Conservation (phyloP, 805 yeast species). For the Yamadazyma philogaea region DNA sequence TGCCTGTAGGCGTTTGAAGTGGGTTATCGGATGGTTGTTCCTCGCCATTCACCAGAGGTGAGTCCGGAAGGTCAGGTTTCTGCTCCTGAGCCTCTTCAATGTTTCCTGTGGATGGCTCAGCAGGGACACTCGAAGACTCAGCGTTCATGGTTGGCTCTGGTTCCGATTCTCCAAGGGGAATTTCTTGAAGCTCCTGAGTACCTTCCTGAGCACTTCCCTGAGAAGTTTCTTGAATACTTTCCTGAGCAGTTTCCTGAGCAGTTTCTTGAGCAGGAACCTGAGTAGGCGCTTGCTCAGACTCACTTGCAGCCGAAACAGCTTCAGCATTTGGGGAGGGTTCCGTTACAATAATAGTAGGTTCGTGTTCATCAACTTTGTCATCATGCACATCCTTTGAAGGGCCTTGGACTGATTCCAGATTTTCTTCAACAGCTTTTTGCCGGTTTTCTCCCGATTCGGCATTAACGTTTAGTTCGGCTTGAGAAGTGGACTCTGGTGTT, state of each 20-base stretch:
- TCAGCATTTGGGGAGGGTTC: conserved; percentile 6
- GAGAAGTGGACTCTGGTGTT: not conserved
- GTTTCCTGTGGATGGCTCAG: too few species aligned
- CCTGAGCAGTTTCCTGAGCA: too few species aligned
- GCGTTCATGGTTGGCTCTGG: too few species aligned
- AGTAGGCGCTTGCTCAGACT: conserved; percentile 3
- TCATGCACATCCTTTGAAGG: conserved; percentile 4
- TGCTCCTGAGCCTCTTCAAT: too few species aligned
- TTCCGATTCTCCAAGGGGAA: too few species aligned
- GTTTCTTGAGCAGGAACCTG: not conserved
- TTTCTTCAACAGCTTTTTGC: not conserved
- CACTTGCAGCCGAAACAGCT: conserved; percentile 2
- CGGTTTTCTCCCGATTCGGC: conserved; percentile 4
- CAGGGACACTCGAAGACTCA: too few species aligned
- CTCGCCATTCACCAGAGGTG: too few species aligned
- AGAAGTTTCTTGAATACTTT: too few species aligned
- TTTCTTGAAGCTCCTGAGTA: too few species aligned
- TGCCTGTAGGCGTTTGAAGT: not conserved
- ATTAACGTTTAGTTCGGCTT: conserved; percentile 7
- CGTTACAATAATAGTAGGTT: conserved; percentile 6
- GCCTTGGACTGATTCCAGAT: conserved; percentile 10
- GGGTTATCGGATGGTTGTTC: too few species aligned
- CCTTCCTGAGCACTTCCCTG: too few species aligned
- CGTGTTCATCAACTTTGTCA: not conserved
- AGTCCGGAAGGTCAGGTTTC: too few species aligned